Conservation (phyloP, 345 rosid genomes). For the Salix udensis region DNA sequence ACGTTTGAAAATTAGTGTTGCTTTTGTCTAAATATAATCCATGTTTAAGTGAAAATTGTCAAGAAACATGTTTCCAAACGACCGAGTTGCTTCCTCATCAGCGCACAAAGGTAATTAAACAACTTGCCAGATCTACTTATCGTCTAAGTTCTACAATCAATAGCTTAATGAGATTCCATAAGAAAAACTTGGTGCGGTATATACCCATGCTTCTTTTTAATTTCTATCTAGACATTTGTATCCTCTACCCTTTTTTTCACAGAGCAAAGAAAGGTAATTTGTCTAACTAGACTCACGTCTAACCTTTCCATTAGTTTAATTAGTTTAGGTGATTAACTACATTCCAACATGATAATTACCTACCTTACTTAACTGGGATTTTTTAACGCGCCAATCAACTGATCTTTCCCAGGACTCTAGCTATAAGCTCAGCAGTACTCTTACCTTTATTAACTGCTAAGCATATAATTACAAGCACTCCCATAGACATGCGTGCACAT, state of each 20-base stretch:
- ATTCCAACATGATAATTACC: neutral
- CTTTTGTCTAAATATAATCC: neutral
- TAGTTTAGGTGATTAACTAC: neutral
- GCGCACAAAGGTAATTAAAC: constrained; percentile 6
- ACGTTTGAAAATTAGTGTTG: neutral
- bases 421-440: neutral
- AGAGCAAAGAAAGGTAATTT: neutral
- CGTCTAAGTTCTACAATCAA: constrained; percentile 24
- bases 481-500: constrained; percentile 23
- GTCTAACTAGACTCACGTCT: neutral
- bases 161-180: constrained; percentile 6
- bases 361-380: neutral
- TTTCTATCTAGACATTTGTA: neutral
- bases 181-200: neutral
- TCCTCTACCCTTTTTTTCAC: neutral
- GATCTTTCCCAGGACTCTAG: neutral
- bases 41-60: neutral
- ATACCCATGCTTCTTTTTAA: neutral
- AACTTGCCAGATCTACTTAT: constrained; percentile 30
- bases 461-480: neutral
- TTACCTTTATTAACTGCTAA: neutral
- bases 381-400: neutral
- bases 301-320: neutral
- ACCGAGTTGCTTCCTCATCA: neutral
- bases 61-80: neutral